These are phyloP conservation scores for Talaromyces wortmannii DNA, from an alignment of 495 filamentous ascomycete species.

Conservation along the genomic window DNA sequence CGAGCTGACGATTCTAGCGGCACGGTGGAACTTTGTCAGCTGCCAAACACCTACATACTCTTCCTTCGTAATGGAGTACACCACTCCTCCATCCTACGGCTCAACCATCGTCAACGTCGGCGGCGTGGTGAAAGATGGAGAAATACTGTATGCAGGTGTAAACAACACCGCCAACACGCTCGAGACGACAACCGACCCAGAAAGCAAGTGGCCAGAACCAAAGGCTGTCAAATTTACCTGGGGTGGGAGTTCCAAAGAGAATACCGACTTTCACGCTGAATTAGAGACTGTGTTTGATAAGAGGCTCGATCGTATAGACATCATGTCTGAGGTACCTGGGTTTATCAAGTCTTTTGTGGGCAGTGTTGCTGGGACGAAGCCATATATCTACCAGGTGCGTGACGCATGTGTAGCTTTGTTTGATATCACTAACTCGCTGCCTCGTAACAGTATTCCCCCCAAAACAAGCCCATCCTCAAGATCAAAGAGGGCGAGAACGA, in stretches of 20 bases:
- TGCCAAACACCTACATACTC: constrained; percentile 85
- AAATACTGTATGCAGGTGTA: constrained; percentile 68
- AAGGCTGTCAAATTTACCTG: constrained; percentile 67
- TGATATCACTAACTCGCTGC: neutral
- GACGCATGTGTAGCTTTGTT: no score
- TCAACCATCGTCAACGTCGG: constrained; percentile 81
- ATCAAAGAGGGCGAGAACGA: constrained; percentile 76
- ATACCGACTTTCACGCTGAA: constrained; percentile 58
- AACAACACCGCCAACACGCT: constrained; percentile 59
- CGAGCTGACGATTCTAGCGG: constrained; percentile 42
- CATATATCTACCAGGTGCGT: constrained; percentile 92
- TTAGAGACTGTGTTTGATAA: constrained; percentile 64
- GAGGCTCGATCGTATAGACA: constrained; percentile 77
- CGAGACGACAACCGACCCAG: constrained; percentile 57
- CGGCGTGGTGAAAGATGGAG: constrained; percentile 70
- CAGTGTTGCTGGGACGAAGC: constrained; percentile 79
- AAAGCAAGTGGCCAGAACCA: constrained; percentile 87
- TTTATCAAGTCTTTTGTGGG: constrained; percentile 93
- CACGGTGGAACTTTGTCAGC: constrained; percentile 87
- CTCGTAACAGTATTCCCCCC: constrained; percentile 52
- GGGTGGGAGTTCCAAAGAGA: constrained; percentile 72
- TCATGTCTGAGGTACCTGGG: constrained; percentile 92
- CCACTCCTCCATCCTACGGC: constrained; percentile 91
- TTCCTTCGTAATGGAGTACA: constrained; percentile 92
- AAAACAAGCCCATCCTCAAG: constrained; percentile 61